Conservation (phyloP, 225 moss, liverwort and hornwort species). For the Neckera pumila region DNA sequence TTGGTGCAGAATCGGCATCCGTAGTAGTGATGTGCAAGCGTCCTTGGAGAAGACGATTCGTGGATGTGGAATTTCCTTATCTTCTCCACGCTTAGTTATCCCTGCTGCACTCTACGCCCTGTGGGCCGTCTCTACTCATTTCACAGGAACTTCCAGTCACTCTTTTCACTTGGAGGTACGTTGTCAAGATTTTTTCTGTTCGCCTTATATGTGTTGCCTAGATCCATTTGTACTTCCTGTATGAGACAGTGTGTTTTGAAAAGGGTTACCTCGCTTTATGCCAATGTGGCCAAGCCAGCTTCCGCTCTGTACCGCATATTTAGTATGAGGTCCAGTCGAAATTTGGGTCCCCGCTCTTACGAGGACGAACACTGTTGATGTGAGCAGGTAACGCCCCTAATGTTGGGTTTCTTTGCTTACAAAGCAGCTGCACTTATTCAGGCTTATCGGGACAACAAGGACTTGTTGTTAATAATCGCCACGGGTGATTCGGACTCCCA, state of each 20-base stretch:
- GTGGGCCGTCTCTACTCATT: slow-evolving; percentile 46
- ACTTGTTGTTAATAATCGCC: slow-evolving; percentile 48
- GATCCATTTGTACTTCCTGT: not conserved
- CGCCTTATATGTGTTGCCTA: not conserved
- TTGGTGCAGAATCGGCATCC: slow-evolving; percentile 63
- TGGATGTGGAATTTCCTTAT: slow-evolving; percentile 61
- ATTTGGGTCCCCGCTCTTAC: not conserved
- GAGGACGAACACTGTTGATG: not conserved
- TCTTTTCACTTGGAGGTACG: slow-evolving; percentile 48
- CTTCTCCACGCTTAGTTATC: slow-evolving; percentile 75
- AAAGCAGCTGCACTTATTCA: slow-evolving; percentile 84
- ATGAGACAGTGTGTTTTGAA: not conserved
- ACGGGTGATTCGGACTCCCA: slow-evolving; percentile 18
- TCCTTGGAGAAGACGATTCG: slow-evolving; percentile 54
- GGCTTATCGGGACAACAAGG: slow-evolving; percentile 89
- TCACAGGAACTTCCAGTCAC: slow-evolving; percentile 22
- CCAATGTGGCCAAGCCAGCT: not conserved
- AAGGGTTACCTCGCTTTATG: not conserved
- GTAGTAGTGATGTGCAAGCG: slow-evolving; percentile 59
- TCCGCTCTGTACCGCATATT: not conserved
- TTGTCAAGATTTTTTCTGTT: not conserved
- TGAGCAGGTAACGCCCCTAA: slow-evolving; percentile 71
- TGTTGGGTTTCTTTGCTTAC: slow-evolving; percentile 92
- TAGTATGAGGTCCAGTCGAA: not conserved
- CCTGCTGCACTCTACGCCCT: slow-evolving; percentile 56